These are phyloP conservation scores for Dryas alaskensis DNA, from an alignment of 306 rosid genomes.

Conservation along the genomic window DNA sequence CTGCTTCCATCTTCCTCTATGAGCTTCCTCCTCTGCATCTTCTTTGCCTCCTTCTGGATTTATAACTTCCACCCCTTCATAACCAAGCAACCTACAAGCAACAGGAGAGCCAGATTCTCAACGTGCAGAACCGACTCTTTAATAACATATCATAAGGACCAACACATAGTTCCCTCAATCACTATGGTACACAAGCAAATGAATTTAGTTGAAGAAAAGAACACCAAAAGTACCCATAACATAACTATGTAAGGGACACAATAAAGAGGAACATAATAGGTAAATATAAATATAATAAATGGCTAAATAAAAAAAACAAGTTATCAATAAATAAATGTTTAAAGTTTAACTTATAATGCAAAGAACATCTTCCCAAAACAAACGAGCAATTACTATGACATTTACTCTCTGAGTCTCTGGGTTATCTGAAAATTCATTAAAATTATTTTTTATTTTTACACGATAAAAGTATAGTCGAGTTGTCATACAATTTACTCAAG, in stretches of 20 bases:
- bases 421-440: not conserved
- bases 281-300: not conserved
- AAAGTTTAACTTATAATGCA: not conserved
- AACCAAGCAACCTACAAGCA: slow-evolving; percentile 60
- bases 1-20: slow-evolving; percentile 88
- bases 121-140: not conserved
- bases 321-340: not conserved
- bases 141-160: not conserved
- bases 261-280: too few relatives aligned
- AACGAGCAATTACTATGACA: not conserved
- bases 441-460: too few relatives aligned
- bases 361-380: not conserved
- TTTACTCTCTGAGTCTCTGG: not conserved
- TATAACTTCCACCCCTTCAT: slow-evolving; percentile 89
- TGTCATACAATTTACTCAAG: not conserved
- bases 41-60: slow-evolving; percentile 96
- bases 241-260: not conserved
- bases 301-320: not conserved
- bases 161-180: not conserved
- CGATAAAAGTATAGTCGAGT: too few relatives aligned
- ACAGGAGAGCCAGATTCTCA: slow-evolving; percentile 23
- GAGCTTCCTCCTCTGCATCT: slow-evolving; percentile 85
- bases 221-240: not conserved
- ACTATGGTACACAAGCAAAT: not conserved
- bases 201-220: not conserved